A percentile compares a stretch with the other conserved stretches of the same genome.
These are phyloP conservation scores for Xerocomellus dryophilus DNA, from an alignment of 768 basidiomycete genomes.

Conservation along the genomic window DNA sequence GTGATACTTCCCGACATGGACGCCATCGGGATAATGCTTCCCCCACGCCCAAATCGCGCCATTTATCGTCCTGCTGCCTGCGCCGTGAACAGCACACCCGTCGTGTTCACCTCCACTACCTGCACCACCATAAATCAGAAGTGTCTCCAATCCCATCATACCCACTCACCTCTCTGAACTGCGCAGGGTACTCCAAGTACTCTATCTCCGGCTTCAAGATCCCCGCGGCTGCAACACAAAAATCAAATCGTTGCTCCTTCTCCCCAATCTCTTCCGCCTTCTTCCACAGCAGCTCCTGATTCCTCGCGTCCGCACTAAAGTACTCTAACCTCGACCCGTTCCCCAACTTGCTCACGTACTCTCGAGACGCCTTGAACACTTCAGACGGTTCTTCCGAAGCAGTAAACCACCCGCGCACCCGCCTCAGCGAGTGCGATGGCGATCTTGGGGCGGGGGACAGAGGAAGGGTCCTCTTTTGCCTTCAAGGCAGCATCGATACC, in stretches of 20 bases:
- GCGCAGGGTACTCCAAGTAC: constrained; percentile 63
- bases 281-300: constrained; percentile 60
- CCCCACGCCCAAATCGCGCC: constrained; percentile 44
- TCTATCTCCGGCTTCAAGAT: constrained; percentile 57
- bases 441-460: constrained; percentile 44
- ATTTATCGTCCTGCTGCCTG: constrained; percentile 61
- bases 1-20: constrained; percentile 68
- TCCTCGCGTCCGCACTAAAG: constrained; percentile 58
- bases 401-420: constrained; percentile 67
- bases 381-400: constrained; percentile 54
- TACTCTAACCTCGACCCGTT: constrained; percentile 54
- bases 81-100: constrained; percentile 58
- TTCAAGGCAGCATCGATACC: constrained; percentile 59
- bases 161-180: constrained; percentile 55
- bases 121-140: constrained; percentile 23
- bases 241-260: constrained; percentile 67
- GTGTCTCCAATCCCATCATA: too few species aligned
- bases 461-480: constrained; percentile 36
- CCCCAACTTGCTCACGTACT: constrained; percentile 48
- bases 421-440: constrained; percentile 70
- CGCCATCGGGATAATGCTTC: constrained; percentile 58
- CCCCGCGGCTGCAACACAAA: constrained; percentile 77
- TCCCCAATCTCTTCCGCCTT: constrained; percentile 58
- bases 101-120: constrained; percentile 66
- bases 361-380: constrained; percentile 55